Percentiles rank a stretch among this genome's conserved stretches.
These are phyloP conservation scores for Phytophthora brassicae DNA, from an alignment of 352 stramenopile genomes.

Conservation along the genomic window DNA sequence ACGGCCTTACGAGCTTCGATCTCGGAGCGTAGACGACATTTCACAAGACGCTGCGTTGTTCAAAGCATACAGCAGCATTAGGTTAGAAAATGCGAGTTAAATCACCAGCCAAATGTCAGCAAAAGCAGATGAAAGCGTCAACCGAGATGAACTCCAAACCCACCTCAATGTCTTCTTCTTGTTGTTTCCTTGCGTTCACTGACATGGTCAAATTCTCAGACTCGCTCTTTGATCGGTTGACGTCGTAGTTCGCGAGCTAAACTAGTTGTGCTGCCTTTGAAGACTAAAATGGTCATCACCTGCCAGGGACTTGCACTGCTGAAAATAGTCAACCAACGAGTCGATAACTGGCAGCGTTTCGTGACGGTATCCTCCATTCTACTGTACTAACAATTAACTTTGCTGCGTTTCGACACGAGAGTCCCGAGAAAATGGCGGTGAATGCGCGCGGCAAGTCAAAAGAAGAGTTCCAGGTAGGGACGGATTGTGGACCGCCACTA, in stretches of 20 bases:
- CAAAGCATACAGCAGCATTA: not conserved
- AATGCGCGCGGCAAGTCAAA: slow-evolving; percentile 45
- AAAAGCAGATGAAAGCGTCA: not conserved
- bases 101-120: not conserved
- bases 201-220: slow-evolving; percentile 11
- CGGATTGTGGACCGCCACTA: slow-evolving; percentile 39
- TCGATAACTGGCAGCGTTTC: slow-evolving; percentile 6
- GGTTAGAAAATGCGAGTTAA: not conserved
- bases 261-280: slow-evolving; percentile 3
- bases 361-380: not conserved
- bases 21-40: slow-evolving; percentile 76
- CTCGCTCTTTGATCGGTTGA: not conserved
- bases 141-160: not conserved
- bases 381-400: too few relatives aligned
- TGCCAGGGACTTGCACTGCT: slow-evolving; percentile 1
- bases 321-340: slow-evolving; percentile 20
- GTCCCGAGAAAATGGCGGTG: slow-evolving; percentile 40
- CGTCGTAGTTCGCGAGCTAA: slow-evolving; percentile 1
- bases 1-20: slow-evolving; percentile 70
- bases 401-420: not conserved
- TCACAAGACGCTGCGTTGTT: slow-evolving; percentile 55
- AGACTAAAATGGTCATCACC: slow-evolving; percentile 1
- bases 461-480: slow-evolving; percentile 49
- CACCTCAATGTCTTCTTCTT: slow-evolving; percentile 67
- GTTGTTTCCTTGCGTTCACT: slow-evolving; percentile 51